Percentiles rank a stretch among this genome's conserved stretches.
Evolutionary conservation across 306 rosid species (phyloP).

Genomic region (Rubus parviflorus): DNA sequence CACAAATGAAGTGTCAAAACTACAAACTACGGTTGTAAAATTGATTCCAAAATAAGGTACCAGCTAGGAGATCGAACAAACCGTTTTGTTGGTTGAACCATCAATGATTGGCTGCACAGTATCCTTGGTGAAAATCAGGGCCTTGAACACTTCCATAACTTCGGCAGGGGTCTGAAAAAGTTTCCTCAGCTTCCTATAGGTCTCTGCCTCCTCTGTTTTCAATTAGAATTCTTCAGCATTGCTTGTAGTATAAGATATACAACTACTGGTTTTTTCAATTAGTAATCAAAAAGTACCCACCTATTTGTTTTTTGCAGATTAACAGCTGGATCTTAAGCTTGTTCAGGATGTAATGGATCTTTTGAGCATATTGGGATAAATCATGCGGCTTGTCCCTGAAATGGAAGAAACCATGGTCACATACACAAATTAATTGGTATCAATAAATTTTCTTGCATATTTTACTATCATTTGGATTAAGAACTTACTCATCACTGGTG

Average conservation of each 20-base stretch:
- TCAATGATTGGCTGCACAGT: slow-evolving; percentile 39
- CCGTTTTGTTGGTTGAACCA: slow-evolving; percentile 52
- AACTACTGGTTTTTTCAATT: too few species aligned
- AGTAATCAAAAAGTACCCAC: slow-evolving; percentile 15
- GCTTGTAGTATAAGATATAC: neutral
- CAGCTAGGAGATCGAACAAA: neutral
- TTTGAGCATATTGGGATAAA: slow-evolving; percentile 56
- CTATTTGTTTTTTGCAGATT: slow-evolving; percentile 42
- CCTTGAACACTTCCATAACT: slow-evolving; percentile 34
- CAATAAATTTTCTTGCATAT: too few species aligned
- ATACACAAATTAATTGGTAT: neutral
- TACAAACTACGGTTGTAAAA: neutral
- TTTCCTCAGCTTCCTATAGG: slow-evolving; percentile 24
- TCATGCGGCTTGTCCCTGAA: slow-evolving; percentile 47
- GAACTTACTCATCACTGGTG: slow-evolving; percentile 42
- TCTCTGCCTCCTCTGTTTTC: slow-evolving; percentile 31
- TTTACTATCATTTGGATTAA: neutral
- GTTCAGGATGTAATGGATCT: slow-evolving; percentile 50
- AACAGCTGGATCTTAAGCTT: slow-evolving; percentile 48
- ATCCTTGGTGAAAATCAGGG: slow-evolving; percentile 24
- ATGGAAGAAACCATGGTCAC: neutral
- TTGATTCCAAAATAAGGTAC: neutral
- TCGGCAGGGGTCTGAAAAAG: slow-evolving; percentile 37
- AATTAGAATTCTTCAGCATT: neutral
- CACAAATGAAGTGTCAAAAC: neutral